These are phyloP conservation scores for Alternaria novae-zelandiae DNA, from an alignment of 2,329 filamentous ascomycete species.

Conservation along the genomic window DNA sequence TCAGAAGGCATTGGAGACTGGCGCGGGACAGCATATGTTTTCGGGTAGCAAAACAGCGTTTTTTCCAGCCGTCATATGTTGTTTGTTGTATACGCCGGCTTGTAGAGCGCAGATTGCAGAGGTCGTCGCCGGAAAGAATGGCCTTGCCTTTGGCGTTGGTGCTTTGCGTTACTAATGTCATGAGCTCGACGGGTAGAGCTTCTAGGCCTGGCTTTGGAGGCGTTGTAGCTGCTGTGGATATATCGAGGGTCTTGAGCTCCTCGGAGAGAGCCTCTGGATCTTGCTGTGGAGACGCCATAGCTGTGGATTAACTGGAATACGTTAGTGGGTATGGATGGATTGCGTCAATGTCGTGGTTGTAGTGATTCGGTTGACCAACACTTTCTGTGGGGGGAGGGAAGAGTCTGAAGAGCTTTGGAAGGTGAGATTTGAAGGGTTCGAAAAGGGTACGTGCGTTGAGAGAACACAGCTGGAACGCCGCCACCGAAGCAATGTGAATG, in stretches of 20 bases:
- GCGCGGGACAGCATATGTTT: neutral
- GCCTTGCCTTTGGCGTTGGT: neutral
- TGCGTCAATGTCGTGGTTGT: neutral
- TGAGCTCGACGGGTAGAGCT: neutral
- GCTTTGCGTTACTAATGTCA: neutral
- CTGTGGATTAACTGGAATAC: rapidly evolving
- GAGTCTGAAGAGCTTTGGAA: neutral
- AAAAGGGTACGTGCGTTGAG: neutral
- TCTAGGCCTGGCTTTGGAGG: neutral
- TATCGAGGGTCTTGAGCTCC: neutral
- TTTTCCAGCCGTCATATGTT: neutral
- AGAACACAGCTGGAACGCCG: neutral
- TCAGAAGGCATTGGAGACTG: neutral
- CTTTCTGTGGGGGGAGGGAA: neutral
- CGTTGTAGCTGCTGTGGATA: neutral
- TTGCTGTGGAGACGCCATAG: neutral
- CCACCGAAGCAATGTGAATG: neutral
- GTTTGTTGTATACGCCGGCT: neutral
- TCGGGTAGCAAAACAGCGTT: neutral
- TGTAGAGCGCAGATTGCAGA: neutral
- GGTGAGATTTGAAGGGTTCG: neutral
- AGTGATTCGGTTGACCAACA: neutral
- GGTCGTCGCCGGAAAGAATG: neutral
- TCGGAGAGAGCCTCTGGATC: neutral
- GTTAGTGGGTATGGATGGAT: neutral